Evolutionary conservation across 1,284 basidiomycete genomes (phyloP), one percentile per base, ranked within the genome.

Genomic region (Volvariella surrecta): DNA sequence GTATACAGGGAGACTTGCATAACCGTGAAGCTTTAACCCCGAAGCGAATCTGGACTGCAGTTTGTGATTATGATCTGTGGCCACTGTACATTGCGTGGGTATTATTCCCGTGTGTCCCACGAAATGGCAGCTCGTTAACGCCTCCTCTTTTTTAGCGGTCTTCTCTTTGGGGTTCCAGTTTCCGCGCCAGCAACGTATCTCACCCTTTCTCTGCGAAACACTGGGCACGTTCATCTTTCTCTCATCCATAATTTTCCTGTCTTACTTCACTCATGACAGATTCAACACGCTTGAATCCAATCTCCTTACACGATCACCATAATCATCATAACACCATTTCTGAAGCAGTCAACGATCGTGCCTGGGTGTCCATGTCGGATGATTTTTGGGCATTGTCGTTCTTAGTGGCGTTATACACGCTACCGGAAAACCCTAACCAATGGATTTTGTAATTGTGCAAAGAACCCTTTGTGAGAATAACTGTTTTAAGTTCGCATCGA

Each of bases 311-410:
- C 66, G 47, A 42, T 61, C 7, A 60, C 61, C 50, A 64, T 79
- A 7, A 53, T 80, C 4, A 52, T 66, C 30, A 63, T 67, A 40
- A 70, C 73, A 18, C 74, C 50, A 52, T 79, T 35, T 74, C 74
- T 50, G 78, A 82, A 54, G 58, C 64, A 24, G 58, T 78, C 51
- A 64, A 80, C 54, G 76, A 71, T 48, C 73, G 78, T 4, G 67
- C 73, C n/a, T 52, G 63, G 18, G 68, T 72, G 1, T 71, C 74
- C 1, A 62, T 79, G 22, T 57, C 73, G n/a, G 61, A 78, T 10
- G 75, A 81, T 50, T 45, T 81, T 42, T 82, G 77, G 76, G 71
- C 75, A 1, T 59, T 82, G 2, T 79, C 79, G 0, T 64, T 81
- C 10, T 66, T 82, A 21, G 61, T 76, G 34, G 71, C 72, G 0